Evolutionary conservation across 2,329 filamentous ascomycete genomes (phyloP), one percentile per base, ranked within the genome.

Genomic region (Claviceps quebecensis): DNA sequence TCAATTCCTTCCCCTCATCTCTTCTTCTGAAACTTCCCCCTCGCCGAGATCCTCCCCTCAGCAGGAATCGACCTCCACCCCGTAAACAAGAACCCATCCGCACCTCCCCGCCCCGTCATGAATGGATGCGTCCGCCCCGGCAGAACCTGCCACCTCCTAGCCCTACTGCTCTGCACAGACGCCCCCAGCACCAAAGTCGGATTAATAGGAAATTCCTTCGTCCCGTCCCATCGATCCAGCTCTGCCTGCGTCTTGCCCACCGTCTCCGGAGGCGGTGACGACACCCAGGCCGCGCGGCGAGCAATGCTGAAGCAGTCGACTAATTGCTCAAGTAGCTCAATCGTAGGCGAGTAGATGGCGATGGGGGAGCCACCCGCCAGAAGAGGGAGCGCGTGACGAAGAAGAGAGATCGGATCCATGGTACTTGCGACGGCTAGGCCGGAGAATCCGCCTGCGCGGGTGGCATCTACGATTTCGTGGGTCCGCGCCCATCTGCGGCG

Each of bases 41-140:
- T 80, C 1, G 91, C 91, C 61, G 88, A 84, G 4, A 96, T 84
- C 59, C 77, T 81, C 2, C 86, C 87, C 60, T 87, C 79, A 0
- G 86, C 81, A 0, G 93, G 93, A 45, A 91, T 70, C 1, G 93
- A 88, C 58, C 83, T 79, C 64, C 85, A 87, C 0, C 78, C 91
- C 29, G 88, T 91, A 58, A 97, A 89, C 3, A 98, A 65, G 65
- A 87, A 98, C 0, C 93, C 93, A 62, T 97, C 91, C 0, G 88
- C 81, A 0, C 91, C 91, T 19, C 93, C 93, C 41, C 79, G 77
- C 39, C 82, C 82, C 54, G 87, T 95, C 93, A 98, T 98, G 51
- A 94, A 68, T 6, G 93, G 93, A 69, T 98, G 93, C 49, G 93
- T 97, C 50, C 93, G 74, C 0, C 88, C 87, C 0, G 93, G 93